These are phyloP conservation scores for Fragaria ananassa DNA, from an alignment of 306 rosid genomes.

Conservation along the genomic window DNA sequence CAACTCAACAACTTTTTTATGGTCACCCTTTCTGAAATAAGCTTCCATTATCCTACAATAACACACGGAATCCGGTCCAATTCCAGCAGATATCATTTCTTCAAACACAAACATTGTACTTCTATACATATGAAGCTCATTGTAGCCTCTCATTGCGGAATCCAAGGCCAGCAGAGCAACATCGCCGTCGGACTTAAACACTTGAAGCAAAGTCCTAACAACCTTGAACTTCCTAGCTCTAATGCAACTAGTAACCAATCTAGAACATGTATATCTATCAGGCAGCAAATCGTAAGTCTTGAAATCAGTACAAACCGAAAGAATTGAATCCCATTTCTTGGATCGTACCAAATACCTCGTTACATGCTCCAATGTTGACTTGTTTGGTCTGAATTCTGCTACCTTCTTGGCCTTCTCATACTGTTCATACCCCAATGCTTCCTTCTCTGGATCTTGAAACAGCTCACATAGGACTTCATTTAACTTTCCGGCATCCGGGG, in stretches of 20 bases:
- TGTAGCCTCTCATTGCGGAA: slow-evolving; percentile 58
- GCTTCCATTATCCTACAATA: slow-evolving; percentile 60
- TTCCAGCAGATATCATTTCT: slow-evolving; percentile 29
- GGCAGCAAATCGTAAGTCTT: slow-evolving; percentile 48
- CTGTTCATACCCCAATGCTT: slow-evolving; percentile 45
- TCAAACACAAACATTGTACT: slow-evolving; percentile 41
- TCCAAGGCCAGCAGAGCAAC: slow-evolving; percentile 42
- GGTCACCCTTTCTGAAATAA: slow-evolving; percentile 39
- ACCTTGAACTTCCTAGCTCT: slow-evolving; percentile 55
- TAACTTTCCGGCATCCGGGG: slow-evolving; percentile 30
- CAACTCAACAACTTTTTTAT: slow-evolving; percentile 42
- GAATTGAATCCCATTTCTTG: slow-evolving; percentile 48
- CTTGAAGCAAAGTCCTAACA: slow-evolving; percentile 41
- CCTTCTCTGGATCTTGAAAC: slow-evolving; percentile 41
- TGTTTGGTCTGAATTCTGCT: slow-evolving; percentile 52
- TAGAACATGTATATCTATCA: slow-evolving; percentile 52
- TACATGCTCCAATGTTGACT: slow-evolving; percentile 40
- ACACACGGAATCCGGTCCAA: slow-evolving; percentile 40
- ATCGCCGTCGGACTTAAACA: slow-evolving; percentile 24
- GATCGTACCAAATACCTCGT: slow-evolving; percentile 57
- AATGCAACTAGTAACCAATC: slow-evolving; percentile 46
- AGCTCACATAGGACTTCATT: slow-evolving; percentile 49
- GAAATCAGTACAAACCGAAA: slow-evolving; percentile 46
- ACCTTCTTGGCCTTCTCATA: slow-evolving; percentile 50
- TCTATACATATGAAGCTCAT: slow-evolving; percentile 69